These are phyloP conservation scores for Sutorius eximius DNA, from an alignment of 1,284 basidiomycete species.

Conservation along the genomic window DNA sequence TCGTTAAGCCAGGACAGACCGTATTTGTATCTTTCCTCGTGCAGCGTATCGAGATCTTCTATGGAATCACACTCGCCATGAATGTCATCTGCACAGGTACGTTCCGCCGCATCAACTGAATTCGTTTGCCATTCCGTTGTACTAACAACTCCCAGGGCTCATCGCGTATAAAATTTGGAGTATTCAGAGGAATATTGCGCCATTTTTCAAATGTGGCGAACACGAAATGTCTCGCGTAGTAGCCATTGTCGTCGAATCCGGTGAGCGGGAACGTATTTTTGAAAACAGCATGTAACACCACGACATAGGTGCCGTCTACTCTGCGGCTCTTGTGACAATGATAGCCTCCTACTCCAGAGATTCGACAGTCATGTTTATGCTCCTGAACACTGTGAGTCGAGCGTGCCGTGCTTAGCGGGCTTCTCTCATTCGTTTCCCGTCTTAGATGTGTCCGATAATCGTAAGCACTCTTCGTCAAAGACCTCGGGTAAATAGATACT, in stretches of 20 bases:
- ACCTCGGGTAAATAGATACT: background rate
- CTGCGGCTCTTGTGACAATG: conserved; percentile 11
- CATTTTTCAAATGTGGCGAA: background rate
- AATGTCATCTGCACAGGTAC: conserved; percentile 22
- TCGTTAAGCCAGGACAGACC: background rate
- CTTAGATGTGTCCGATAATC: conserved; percentile 18
- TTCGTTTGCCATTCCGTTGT: background rate
- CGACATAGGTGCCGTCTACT: conserved; percentile 13
- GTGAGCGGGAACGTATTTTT: conserved; percentile 2
- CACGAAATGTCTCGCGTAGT: background rate
- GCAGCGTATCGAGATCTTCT: conserved; percentile 14
- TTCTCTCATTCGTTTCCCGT: background rate
- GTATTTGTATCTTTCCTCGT: conserved; percentile 9
- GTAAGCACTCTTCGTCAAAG: conserved; percentile 7
- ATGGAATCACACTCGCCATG: conserved; percentile 17
- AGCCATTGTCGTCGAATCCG: conserved; percentile 17
- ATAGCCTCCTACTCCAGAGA: conserved; percentile 7
- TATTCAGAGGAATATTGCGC: conserved; percentile 11
- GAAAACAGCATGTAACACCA: background rate
- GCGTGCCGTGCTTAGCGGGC: too few species aligned
- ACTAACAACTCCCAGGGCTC: conserved; percentile 7
- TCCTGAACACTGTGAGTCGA: conserved; percentile 14
- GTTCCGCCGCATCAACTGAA: background rate
- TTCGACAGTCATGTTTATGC: conserved; percentile 20
- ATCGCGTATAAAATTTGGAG: conserved; percentile 22